Conservation (phyloP, 2,329 filamentous ascomycete species). For the Alternaria sp. region DNA sequence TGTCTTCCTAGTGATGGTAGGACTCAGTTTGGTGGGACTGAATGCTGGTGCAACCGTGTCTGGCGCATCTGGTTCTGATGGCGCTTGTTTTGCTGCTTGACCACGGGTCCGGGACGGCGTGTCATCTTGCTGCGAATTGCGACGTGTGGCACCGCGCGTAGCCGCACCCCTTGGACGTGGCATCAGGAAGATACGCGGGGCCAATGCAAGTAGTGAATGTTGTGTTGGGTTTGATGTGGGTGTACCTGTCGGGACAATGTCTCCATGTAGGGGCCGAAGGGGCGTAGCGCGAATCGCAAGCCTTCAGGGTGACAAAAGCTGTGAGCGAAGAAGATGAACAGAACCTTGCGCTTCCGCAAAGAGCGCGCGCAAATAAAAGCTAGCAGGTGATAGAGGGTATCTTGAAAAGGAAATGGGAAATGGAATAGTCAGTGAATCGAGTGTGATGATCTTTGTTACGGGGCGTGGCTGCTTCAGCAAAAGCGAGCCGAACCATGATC, state of each 20-base stretch:
- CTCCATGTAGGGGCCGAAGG: slow-evolving; percentile 35
- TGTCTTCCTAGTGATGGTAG: slow-evolving; percentile 38
- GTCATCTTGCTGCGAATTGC: slow-evolving; percentile 42
- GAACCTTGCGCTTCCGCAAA: slow-evolving; percentile 24
- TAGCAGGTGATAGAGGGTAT: slow-evolving; percentile 14
- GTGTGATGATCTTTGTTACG: slow-evolving; percentile 47
- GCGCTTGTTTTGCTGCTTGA: slow-evolving; percentile 39
- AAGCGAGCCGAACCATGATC: slow-evolving; percentile 29
- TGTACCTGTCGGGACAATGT: slow-evolving; percentile 24
- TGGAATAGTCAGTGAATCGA: slow-evolving; percentile 25
- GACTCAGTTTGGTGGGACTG: slow-evolving; percentile 34
- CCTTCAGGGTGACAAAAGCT: slow-evolving; percentile 40
- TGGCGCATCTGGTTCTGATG: slow-evolving; percentile 34
- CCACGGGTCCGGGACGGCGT: slow-evolving; percentile 42
- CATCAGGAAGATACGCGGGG: slow-evolving; percentile 24
- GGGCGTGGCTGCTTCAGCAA: slow-evolving; percentile 42
- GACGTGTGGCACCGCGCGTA: slow-evolving; percentile 38
- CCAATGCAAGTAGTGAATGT: slow-evolving; percentile 7
- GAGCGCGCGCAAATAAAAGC: slow-evolving; percentile 17
- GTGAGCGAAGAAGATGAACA: slow-evolving; percentile 29
- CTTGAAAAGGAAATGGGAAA: slow-evolving; percentile 26
- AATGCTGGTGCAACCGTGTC: slow-evolving; percentile 33
- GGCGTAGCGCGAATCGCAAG: slow-evolving; percentile 45
- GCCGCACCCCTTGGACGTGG: slow-evolving; percentile 32
- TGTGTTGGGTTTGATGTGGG: slow-evolving; percentile 8